These are phyloP conservation scores for Cladosporium sp. DNA, from an alignment of 2,329 filamentous ascomycete species.

Conservation along the genomic window DNA sequence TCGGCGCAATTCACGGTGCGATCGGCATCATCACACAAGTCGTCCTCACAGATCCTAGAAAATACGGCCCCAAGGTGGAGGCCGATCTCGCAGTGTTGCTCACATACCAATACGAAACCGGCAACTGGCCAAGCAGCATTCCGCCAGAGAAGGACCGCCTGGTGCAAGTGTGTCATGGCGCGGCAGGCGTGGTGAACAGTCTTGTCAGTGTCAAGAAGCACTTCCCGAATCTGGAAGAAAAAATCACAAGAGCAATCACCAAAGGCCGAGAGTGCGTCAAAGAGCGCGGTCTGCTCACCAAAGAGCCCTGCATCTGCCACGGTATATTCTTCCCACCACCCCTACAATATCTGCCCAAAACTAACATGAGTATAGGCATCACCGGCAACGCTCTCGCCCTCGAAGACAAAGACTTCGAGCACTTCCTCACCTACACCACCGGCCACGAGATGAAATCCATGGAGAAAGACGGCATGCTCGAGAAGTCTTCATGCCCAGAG, in stretches of 20 bases:
- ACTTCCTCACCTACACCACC: constrained; percentile 62
- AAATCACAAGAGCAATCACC: constrained; percentile 56
- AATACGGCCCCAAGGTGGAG: constrained; percentile 58
- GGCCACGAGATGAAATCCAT: constrained; percentile 58
- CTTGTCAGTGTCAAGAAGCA: constrained; percentile 58
- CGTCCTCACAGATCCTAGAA: constrained; percentile 58
- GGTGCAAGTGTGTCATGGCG: constrained; percentile 69
- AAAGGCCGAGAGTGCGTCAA: constrained; percentile 57
- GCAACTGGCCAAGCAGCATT: constrained; percentile 64
- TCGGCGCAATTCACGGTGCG: constrained; percentile 68
- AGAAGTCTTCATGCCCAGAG: constrained; percentile 54
- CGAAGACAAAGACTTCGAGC: constrained; percentile 52
- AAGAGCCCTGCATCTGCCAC: constrained; percentile 67
- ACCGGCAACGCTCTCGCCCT: constrained; percentile 65
- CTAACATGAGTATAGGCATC: constrained; percentile 48
- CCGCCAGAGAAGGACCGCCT: constrained; percentile 52
- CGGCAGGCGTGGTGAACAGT: constrained; percentile 63
- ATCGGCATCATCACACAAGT: constrained; percentile 73
- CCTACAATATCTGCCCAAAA: constrained; percentile 1
- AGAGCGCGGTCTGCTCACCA: constrained; percentile 61
- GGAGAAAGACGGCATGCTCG: constrained; percentile 55
- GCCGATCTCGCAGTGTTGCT: constrained; percentile 58
- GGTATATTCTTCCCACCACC: constrained; percentile 28
- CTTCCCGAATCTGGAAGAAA: constrained; percentile 57
- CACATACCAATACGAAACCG: constrained; percentile 60